Evolutionary conservation across 2,329 filamentous ascomycete species (phyloP), one percentile per base, ranked within the genome.

Genomic region (Trichoderma simmonsii): DNA sequence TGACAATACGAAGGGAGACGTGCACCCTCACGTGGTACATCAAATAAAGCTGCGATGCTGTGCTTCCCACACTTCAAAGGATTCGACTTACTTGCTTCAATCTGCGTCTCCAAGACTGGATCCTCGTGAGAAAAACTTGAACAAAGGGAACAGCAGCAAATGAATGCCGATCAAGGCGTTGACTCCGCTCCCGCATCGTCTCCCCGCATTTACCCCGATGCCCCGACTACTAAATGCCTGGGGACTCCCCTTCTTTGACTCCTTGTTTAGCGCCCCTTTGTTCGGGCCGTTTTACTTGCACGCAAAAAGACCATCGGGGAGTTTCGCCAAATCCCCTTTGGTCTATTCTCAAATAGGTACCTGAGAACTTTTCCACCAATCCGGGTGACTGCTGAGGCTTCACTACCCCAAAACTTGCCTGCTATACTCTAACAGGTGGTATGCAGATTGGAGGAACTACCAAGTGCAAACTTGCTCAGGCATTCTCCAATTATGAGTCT

Each of bases 221-320:
- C 54, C 62, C 54, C 34, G 34, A 70, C 34, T 51, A 24, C n/a
- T 12, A 60, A 60, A 8, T 18, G 21, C 21, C 69, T n/a, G 43
- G 61, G 48, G 51, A 26, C 26, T 59, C 39, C 56, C 54, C 54
- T 48, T 62, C 43, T 28, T 21, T 48, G 51, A 61, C 61, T 60
- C 62, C 69, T 51, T 34, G 61, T 18, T 61, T 71, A 71, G 69
- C 69, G 69, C 69, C 51, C 11, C 54, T 36, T 51, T 66, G 60
- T 71, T 71, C 69, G 69, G 69, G 69, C 69, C 69, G 69, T 71
- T 71, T 70, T 43, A 11, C 18, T 57, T 59, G 24, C 54, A 57
- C 48, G n/a, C 68, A 63, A 64, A 63, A 57, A 71, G 60, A 18
- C 61, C 69, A 60, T 71, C 69, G 69, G 69, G 69, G 69, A 71